Evolutionary conservation across 192 early-diverging fungal species (phyloP).

Genomic region (Jimgerdemannia flammicorona): DNA sequence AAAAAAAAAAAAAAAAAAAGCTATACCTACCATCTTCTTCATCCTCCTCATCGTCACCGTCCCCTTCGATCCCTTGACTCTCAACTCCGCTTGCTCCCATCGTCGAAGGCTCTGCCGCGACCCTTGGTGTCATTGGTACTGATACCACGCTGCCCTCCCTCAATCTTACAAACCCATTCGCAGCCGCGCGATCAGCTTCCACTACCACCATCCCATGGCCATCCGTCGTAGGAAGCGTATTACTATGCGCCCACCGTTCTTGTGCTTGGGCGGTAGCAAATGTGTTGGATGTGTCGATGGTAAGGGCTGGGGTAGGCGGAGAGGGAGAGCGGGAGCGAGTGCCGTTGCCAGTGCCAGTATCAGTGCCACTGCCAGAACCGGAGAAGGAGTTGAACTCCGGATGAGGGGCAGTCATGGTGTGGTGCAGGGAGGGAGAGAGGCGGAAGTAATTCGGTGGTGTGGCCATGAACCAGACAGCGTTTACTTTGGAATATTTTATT

Average conservation of each 20-base stretch:
- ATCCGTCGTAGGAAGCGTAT: conserved; percentile 4
- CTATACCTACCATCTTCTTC: conserved; percentile 1
- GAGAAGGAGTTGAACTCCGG: not conserved
- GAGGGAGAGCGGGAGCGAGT: not conserved
- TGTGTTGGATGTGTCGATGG: not conserved
- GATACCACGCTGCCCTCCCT: not conserved
- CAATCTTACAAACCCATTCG: not conserved
- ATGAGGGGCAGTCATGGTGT: not conserved
- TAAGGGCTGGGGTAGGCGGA: not conserved
- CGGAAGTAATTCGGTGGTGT: conserved; percentile 37
- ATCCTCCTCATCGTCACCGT: conserved; percentile 51
- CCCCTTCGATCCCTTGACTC: conserved; percentile 20
- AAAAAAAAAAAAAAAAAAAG: not conserved
- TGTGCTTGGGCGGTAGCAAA: not conserved
- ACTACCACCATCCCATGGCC: not conserved
- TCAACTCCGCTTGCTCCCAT: conserved; percentile 18
- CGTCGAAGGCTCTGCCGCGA: conserved; percentile 12
- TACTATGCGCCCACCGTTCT: not conserved
- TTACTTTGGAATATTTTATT: conserved; percentile 21
- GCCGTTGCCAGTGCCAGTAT: no score
- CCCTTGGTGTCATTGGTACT: not conserved
- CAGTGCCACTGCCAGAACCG: not conserved
- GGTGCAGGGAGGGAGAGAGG: conserved; percentile 13
- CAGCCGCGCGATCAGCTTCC: not conserved
- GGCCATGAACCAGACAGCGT: conserved; percentile 78